Evolutionary conservation across 2,329 filamentous ascomycete genomes (phyloP).

Genomic region (Mariannaea elegans): DNA sequence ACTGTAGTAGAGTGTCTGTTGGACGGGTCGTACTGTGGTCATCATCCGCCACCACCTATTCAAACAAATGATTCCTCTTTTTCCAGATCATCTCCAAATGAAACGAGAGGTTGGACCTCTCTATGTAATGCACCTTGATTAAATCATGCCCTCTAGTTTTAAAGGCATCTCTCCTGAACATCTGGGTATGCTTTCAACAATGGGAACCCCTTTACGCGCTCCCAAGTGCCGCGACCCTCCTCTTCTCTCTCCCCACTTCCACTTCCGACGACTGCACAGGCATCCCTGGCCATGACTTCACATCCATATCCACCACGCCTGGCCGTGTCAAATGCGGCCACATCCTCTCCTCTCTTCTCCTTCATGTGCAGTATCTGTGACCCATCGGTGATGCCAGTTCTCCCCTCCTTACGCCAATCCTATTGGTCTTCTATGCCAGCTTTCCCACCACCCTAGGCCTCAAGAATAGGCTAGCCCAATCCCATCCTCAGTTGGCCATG

Average conservation of each 20-base stretch:
- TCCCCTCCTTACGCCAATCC: not conserved
- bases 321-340: conserved; percentile 35
- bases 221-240: conserved; percentile 9
- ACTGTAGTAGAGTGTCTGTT: not conserved
- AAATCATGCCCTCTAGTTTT: no score
- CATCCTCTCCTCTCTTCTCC: not conserved
- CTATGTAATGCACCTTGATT: no score
- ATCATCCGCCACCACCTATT: no score
- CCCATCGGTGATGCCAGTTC: not conserved
- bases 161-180: no score
- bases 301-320: conserved; percentile 7
- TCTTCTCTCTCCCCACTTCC: not conserved
- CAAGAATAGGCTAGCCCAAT: not conserved
- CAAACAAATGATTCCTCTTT: no score
- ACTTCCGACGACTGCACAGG: not conserved
- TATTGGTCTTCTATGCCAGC: conserved; percentile 14
- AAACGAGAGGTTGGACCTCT: no score
- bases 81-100: no score
- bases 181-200: not conserved
- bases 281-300: conserved; percentile 9
- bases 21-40: not conserved
- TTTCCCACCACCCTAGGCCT: not conserved
- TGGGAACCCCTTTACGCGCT: conserved; percentile 13
- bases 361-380: not conserved
- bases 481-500: not conserved